Evolutionary conservation across 441 rosid species (phyloP).

Genomic region (Manihot esculenta): DNA sequence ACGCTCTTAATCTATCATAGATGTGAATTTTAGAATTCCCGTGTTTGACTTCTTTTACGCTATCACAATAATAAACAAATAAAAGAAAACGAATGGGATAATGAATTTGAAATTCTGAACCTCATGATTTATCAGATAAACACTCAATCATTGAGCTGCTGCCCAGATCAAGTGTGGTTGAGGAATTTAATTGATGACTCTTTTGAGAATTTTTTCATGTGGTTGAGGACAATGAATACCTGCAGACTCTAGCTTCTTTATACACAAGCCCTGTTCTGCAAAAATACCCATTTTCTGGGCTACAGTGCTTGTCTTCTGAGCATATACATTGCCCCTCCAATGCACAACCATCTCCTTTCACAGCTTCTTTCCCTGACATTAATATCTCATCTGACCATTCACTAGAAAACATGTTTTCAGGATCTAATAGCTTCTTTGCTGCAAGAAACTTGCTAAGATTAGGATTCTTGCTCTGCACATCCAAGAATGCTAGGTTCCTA

Average conservation of each 20-base stretch:
- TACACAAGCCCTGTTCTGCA: conserved; percentile 67
- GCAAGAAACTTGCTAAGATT: conserved; percentile 43
- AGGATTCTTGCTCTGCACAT: conserved; percentile 47
- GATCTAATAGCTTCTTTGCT: conserved; percentile 68
- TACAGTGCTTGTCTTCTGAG: conserved; percentile 70
- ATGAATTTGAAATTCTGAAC: too few relatives aligned
- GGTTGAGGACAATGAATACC: conserved; percentile 33
- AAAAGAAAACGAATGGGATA: too few relatives aligned
- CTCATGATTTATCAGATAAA: too few relatives aligned
- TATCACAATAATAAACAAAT: too few relatives aligned
- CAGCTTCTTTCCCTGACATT: conserved; percentile 34
- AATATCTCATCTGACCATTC: conserved; percentile 74
- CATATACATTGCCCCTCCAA: conserved; percentile 84
- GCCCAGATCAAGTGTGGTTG: too few relatives aligned
- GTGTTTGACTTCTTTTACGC: too few relatives aligned
- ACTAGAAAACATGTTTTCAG: conserved; percentile 55
- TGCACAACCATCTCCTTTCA: conserved; percentile 65
- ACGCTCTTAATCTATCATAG: too few relatives aligned
- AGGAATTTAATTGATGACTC: too few relatives aligned
- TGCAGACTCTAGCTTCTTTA: conserved; percentile 72
- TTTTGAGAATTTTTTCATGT: not conserved
- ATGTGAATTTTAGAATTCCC: too few relatives aligned
- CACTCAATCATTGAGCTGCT: too few relatives aligned
- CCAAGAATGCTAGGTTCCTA: conserved; percentile 59
- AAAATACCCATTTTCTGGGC: conserved; percentile 58